Evolutionary conservation across 768 basidiomycete genomes (phyloP).

Genomic region (Filobasidium wieringae): DNA sequence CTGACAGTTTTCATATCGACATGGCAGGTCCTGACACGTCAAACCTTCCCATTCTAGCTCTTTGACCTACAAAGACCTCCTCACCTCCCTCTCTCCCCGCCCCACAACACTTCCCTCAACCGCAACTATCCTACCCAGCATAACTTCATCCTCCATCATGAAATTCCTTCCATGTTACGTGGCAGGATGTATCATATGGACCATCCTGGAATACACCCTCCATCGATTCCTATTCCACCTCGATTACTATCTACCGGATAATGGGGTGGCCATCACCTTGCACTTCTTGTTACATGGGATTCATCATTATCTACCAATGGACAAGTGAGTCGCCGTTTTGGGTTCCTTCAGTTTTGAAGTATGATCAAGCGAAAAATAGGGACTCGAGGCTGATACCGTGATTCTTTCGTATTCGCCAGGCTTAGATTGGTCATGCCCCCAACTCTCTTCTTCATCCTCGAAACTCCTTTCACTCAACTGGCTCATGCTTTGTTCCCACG

Average conservation of each 20-base stretch:
- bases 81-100: slow-evolving; percentile 12
- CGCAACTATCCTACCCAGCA: slow-evolving; percentile 41
- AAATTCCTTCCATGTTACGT: slow-evolving; percentile 53
- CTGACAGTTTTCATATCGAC: neutral
- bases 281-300: slow-evolving; percentile 92
- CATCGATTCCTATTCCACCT: slow-evolving; percentile 98
- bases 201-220: slow-evolving; percentile 77
- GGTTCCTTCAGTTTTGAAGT: too few relatives aligned
- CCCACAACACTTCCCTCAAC: slow-evolving; percentile 39
- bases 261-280: slow-evolving; percentile 60
- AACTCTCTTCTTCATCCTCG: slow-evolving; percentile 59
- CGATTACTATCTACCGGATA: slow-evolving; percentile 75
- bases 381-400: neutral
- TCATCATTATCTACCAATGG: slow-evolving; percentile 97
- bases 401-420: slow-evolving; percentile 39
- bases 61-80: slow-evolving; percentile 21
- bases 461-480: slow-evolving; percentile 74
- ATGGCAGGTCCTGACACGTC: neutral
- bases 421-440: slow-evolving; percentile 97
- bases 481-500: slow-evolving; percentile 71
- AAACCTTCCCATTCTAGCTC: slow-evolving; percentile 37
- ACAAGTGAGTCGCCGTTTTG: slow-evolving; percentile 48
- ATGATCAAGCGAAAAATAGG: too few relatives aligned
- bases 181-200: slow-evolving; percentile 82
- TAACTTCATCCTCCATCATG: slow-evolving; percentile 46